These are phyloP conservation scores for Pestalotiopsis sp. DNA, from an alignment of 2,329 filamentous ascomycete species.

Conservation along the genomic window DNA sequence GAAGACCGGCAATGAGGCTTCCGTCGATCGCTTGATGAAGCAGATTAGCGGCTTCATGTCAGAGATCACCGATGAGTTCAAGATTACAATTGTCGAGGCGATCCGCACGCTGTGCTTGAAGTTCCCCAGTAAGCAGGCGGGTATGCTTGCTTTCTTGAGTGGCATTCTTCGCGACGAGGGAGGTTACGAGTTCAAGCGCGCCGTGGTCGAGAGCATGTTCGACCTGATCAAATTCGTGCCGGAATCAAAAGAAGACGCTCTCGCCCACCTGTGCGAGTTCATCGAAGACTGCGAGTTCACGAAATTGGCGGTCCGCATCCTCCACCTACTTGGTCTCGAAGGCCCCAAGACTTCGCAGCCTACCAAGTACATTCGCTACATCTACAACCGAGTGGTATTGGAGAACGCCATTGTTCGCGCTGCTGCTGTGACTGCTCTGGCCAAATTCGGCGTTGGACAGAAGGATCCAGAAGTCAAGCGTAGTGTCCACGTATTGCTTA, in stretches of 20 bases:
- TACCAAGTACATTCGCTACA: slow-evolving; percentile 98
- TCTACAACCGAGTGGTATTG: slow-evolving; percentile 96
- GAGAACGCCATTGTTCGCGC: slow-evolving; percentile 97
- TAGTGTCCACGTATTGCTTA: slow-evolving; percentile 90
- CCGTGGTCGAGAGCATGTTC: slow-evolving; percentile 98
- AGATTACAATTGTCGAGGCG: slow-evolving; percentile 99
- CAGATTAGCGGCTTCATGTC: slow-evolving; percentile 98
- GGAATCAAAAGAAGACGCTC: slow-evolving; percentile 78
- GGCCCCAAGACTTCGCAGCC: slow-evolving; percentile 94
- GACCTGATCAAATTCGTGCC: slow-evolving; percentile 99
- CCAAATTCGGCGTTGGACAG: slow-evolving; percentile 96
- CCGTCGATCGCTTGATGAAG: slow-evolving; percentile 97
- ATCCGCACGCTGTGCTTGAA: slow-evolving; percentile 96
- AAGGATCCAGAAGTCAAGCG: slow-evolving; percentile 96
- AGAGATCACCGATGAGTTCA: slow-evolving; percentile 99
- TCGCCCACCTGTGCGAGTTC: slow-evolving; percentile 96
- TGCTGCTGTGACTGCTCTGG: slow-evolving; percentile 90
- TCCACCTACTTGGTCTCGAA: slow-evolving; percentile 92
- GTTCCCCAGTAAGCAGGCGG: slow-evolving; percentile 96
- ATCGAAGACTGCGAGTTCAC: slow-evolving; percentile 99
- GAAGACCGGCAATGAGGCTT: slow-evolving; percentile 97
- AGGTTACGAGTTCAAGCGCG: slow-evolving; percentile 97
- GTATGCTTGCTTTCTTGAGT: slow-evolving; percentile 96
- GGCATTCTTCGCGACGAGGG: slow-evolving; percentile 96
- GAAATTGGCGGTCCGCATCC: slow-evolving; percentile 91